A percentile compares a stretch with the other conserved stretches of the same genome.
Conservation (phyloP, 169 alveolate species). For the Plasmodium billcollinsi region DNA sequence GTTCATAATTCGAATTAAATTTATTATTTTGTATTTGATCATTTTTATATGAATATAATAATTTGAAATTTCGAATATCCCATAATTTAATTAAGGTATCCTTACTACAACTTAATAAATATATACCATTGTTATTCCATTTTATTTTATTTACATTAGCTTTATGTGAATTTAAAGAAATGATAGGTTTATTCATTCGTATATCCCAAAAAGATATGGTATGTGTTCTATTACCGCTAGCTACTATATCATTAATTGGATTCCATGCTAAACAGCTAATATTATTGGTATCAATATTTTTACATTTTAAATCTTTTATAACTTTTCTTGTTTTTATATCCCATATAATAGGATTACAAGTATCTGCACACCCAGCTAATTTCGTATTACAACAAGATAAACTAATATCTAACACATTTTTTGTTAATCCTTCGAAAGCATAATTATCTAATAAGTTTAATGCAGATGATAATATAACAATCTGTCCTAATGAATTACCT, state of each 20-base stretch:
- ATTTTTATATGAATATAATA: conserved; percentile 77
- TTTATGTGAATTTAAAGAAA: conserved; percentile 90
- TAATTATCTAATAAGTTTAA: conserved; percentile 84
- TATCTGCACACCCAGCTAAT: conserved; percentile 87
- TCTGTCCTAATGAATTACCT: conserved; percentile 87
- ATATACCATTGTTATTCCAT: conserved; percentile 84
- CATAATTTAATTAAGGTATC: conserved; percentile 89
- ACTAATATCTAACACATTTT: conserved; percentile 82
- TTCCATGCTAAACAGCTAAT: conserved; percentile 91
- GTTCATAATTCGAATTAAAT: conserved; percentile 74
- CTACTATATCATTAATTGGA: conserved; percentile 87
- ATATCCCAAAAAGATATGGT: conserved; percentile 92
- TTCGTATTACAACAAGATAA: conserved; percentile 83
- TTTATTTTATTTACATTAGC: conserved; percentile 85
- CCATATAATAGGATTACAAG: conserved; percentile 87
- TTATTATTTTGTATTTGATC: conserved; percentile 29
- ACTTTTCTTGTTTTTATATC: conserved; percentile 81
- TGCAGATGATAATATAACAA: conserved; percentile 88
- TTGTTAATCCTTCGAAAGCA: conserved; percentile 85
- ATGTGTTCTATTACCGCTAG: conserved; percentile 89
- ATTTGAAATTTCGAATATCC: conserved; percentile 86
- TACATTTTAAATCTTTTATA: conserved; percentile 81
- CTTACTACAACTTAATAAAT: conserved; percentile 79
- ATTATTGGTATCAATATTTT: conserved; percentile 83
- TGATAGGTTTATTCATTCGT: conserved; percentile 83